Evolutionary conservation across 73 alveolate genomes (phyloP), one percentile per base, ranked within the genome.

Genomic region (Paramecium caudatum): DNA sequence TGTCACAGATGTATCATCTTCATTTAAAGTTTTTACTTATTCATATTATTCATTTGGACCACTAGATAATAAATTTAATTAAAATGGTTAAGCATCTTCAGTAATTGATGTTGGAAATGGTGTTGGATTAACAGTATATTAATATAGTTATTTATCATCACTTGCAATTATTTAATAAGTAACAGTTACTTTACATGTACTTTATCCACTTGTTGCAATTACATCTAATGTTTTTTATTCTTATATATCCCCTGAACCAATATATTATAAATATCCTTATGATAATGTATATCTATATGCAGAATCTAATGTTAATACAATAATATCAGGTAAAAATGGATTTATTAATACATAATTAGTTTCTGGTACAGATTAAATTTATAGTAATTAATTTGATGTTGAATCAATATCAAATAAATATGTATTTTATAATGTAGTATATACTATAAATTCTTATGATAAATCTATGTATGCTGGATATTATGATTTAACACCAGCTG

Each of bases 21-120:
- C 23, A 32, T 32, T n/a, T n/a, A 15, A 16, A 32, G 12, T 23
- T 0, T 27, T 43, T 27, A 55, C 37, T 68, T 68, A 8, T 68
- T 68, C 34, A 12, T 68, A 68, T 68, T 68, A 37, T 3, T 34
- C 61, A 68, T 68, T 68, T 1, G 84, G 84, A n/a, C 84, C 84
- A 34, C 61, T 34, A 13, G 84, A 17, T 15, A 68, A 12, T 2
- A 34, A 34, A 37, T 68, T 68, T 7, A 68, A 37, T 68, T 68
- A 68, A 9, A 68, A 68, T 8, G 84, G 84, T 33, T 68, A 17
- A 1, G 84, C 15, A 15, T 68, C 61, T 68, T 68, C 84, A 5
- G 84, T 68, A n/a, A 68, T 17, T 68, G 30, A 5, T 10, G 10
- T 32, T 13, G 84, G 84, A 8, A 68, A 68, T 32, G 47, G 84